These are phyloP conservation scores for Phytopythium mirpurense DNA, from an alignment of 352 stramenopile species.

Conservation along the genomic window DNA sequence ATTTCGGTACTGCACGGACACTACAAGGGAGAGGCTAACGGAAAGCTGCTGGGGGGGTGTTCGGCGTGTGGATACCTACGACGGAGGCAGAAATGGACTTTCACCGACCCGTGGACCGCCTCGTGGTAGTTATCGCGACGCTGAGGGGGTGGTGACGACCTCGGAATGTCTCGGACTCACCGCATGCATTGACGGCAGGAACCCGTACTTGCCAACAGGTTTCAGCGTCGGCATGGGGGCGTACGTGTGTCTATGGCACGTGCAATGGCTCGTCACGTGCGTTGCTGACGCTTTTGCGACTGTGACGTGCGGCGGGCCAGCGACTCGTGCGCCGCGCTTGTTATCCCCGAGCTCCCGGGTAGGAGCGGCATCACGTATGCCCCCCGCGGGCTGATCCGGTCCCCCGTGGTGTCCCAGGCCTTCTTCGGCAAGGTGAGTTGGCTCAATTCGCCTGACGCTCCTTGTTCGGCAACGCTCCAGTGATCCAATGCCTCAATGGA, in stretches of 20 bases:
- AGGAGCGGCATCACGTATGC: conserved; percentile 8
- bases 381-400: conserved; percentile 22
- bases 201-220: background rate
- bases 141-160: too few species aligned
- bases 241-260: background rate
- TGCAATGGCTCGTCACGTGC: background rate
- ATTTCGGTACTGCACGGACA: background rate
- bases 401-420: conserved; percentile 37
- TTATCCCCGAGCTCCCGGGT: conserved; percentile 12
- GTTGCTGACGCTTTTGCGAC: conserved; percentile 1
- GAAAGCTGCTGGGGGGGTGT: background rate
- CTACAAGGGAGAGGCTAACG: too few species aligned
- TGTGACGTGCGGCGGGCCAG: background rate
- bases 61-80: background rate
- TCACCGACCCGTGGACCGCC: conserved; percentile 8
- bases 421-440: conserved; percentile 15
- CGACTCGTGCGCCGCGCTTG: conserved; percentile 13
- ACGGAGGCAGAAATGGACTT: background rate
- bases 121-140: conserved; percentile 6
- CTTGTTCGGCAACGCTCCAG: background rate
- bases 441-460: background rate
- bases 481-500: background rate
- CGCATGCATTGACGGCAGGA: background rate
- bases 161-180: background rate
- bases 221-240: conserved; percentile 11